phyloP scores from a whole-genome alignment of 108 stramenopile species.

The Asterionellopsis glacialis region DNA sequence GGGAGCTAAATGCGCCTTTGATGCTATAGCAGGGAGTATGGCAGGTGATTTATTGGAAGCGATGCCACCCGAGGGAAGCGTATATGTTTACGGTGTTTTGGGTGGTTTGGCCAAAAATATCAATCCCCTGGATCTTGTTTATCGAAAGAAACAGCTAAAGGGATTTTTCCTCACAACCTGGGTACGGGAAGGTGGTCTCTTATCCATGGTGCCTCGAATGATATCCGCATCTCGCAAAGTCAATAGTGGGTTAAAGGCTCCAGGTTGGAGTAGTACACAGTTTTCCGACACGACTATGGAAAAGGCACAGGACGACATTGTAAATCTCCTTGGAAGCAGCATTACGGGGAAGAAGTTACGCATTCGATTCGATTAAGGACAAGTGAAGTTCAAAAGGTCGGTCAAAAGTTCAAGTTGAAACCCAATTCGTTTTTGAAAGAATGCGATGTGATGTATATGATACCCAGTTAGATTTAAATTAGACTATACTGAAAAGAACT shows the following conservation, averaged over 20 bases:
- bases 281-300: slow-evolving; percentile 41
- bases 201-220: slow-evolving; percentile 29
- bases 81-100: slow-evolving; percentile 44
- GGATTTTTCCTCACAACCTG: slow-evolving; percentile 36
- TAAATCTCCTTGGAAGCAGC: slow-evolving; percentile 17
- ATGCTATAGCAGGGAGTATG: slow-evolving; percentile 47
- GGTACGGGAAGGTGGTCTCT: slow-evolving; percentile 26
- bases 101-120: slow-evolving; percentile 22
- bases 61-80: slow-evolving; percentile 34
- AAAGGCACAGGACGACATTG: slow-evolving; percentile 29
- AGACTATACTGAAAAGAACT: too few relatives aligned
- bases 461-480: too few relatives aligned
- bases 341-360: slow-evolving; percentile 39
- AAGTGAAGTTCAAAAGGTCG: too few relatives aligned
- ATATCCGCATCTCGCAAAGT: slow-evolving; percentile 15
- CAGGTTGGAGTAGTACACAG: slow-evolving; percentile 36
- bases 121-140: slow-evolving; percentile 36
- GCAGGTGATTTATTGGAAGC: slow-evolving; percentile 33
- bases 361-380: slow-evolving; percentile 21
- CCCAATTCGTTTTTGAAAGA: too few relatives aligned
- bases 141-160: slow-evolving; percentile 33
- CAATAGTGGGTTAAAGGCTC: slow-evolving; percentile 29
- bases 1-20: slow-evolving; percentile 48
- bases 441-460: too few relatives aligned
- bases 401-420: too few relatives aligned